Percentiles rank a stretch among this genome's conserved stretches.
Evolutionary conservation across 768 basidiomycete genomes (phyloP).

Genomic region (Erythrobasidium yunnanense): DNA sequence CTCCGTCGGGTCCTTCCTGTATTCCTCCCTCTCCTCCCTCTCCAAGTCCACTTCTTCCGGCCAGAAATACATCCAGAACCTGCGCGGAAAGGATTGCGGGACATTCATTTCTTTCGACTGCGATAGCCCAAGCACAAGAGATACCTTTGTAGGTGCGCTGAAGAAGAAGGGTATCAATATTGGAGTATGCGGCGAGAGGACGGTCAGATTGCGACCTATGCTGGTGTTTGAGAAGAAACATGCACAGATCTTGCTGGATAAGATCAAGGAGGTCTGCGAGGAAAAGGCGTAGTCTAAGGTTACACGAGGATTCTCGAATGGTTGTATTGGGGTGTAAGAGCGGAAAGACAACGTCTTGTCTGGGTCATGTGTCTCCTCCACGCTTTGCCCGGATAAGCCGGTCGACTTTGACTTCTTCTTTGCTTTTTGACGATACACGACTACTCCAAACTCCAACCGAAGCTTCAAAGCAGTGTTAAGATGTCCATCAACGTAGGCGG

Average conservation of each 20-base stretch:
- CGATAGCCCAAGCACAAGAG: conserved; percentile 35
- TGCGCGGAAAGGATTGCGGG: conserved; percentile 37
- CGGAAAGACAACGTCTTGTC: not conserved
- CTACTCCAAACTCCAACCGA: too few relatives aligned
- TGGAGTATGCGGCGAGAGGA: conserved; percentile 40
- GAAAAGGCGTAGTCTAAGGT: too few relatives aligned
- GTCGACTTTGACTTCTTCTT: conserved; percentile 8
- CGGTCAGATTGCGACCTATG: conserved; percentile 29
- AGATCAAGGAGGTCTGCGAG: not conserved
- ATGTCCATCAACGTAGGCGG: not conserved
- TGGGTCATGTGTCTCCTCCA: not conserved
- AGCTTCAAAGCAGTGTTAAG: too few relatives aligned
- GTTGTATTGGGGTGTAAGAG: not conserved
- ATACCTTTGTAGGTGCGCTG: conserved; percentile 40
- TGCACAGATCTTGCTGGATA: conserved; percentile 35
- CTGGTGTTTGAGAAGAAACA: conserved; percentile 41
- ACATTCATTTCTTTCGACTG: conserved; percentile 45
- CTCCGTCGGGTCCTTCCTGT: conserved; percentile 38
- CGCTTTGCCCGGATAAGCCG: not conserved
- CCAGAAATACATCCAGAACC: conserved; percentile 31
- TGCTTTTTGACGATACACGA: too few relatives aligned
- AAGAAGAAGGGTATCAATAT: conserved; percentile 42
- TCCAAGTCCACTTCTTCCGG: not conserved
- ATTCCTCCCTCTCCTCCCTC: not conserved
- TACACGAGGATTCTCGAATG: not conserved